Conservation (phyloP, 2,329 filamentous ascomycete species). For the Aspergillus jensenii region DNA sequence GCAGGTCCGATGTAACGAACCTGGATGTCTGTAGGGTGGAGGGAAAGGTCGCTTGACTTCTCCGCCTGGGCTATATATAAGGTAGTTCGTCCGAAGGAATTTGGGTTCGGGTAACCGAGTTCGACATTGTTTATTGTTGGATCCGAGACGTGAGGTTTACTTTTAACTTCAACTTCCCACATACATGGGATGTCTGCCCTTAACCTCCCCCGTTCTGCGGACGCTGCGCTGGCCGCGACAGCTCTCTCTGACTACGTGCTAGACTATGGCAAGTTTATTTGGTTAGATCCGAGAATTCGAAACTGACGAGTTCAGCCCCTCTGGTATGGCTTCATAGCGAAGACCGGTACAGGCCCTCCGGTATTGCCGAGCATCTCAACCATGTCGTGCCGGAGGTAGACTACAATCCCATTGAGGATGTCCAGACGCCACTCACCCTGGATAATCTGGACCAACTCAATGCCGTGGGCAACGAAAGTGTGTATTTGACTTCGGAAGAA, state of each 20-base stretch:
- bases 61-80: neutral
- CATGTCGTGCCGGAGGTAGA: constrained; percentile 50
- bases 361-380: constrained; percentile 47
- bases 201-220: neutral
- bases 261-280: constrained; percentile 42
- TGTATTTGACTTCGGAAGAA: constrained; percentile 51
- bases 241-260: constrained; percentile 46
- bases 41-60: neutral
- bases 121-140: neutral
- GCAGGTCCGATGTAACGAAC: neutral
- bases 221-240: constrained; percentile 10
- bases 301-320: constrained; percentile 41
- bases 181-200: neutral
- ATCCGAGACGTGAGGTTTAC: neutral
- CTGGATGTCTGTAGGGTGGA: neutral
- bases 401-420: constrained; percentile 38
- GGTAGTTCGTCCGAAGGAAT: neutral
- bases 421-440: constrained; percentile 44
- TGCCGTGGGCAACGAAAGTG: constrained; percentile 42
- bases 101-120: neutral
- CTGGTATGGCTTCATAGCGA: constrained; percentile 51
- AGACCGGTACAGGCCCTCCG: constrained; percentile 52
- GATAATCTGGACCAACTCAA: constrained; percentile 52
- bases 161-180: neutral
- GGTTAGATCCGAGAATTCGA: neutral